Evolutionary conservation across 345 rosid genomes (phyloP), one percentile per base, ranked within the genome.

Genomic region (Syzygium oleosum): DNA sequence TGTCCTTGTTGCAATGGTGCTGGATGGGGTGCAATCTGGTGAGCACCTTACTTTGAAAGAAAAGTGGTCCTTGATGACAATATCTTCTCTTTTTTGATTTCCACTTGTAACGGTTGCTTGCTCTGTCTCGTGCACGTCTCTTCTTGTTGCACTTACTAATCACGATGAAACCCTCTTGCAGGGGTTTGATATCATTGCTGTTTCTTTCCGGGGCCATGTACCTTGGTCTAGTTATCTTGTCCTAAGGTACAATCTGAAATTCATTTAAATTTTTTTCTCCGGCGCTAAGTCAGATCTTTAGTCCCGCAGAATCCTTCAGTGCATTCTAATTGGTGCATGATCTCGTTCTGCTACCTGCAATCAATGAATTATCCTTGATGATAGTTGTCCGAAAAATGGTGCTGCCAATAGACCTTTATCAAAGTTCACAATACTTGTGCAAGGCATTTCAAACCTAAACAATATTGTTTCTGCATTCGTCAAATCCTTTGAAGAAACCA

Each of bases 1-100:
- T 95, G 97, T 65, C 95, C 97, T 22, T 95, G 95, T 89, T 95
- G 96, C 86, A 93, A 78, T 87, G 96, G 97, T 23, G 92, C 87
- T 86, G 92, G 97, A 43, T 94, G 97, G 97, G 97, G 96, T 78
- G 88, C 91, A 56, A 95, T 95, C 84, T 95, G 97, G 97, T 95
- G 85, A 91, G 92, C 51, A 83, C 46, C 89, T 84, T 38, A 38
- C 46, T 56, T 38, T 3, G 23, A 31, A 68, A 34, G 46, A 31
- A 68, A 68, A 68, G 43, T 68, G 4, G 23, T 68, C 23, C 79
- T 34, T 16, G 53, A 85, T 85, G 29, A 52, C 25, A 43, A 68
- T 84, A 86, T 87, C 89, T 7, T 87, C 88, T 59, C 85, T 49
- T 51, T 86, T 86, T 13, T 31, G 79, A 85, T 78, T 86, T 87